Evolutionary conservation across 1,139 yeast genomes (phyloP).

Genomic region (Saccharomyces hybrid): DNA sequence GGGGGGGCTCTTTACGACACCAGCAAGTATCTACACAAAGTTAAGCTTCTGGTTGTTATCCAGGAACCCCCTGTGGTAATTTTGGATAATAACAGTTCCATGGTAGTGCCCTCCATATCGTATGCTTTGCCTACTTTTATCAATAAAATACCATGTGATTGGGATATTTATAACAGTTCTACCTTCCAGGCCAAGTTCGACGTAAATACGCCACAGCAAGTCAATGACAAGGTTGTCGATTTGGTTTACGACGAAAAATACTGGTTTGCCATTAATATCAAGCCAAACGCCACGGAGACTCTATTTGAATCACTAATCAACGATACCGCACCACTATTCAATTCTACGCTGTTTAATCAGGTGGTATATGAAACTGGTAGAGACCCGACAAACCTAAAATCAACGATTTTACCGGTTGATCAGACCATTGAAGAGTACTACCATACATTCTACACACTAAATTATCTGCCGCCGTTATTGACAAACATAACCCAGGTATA

Average conservation of each 20-base stretch:
- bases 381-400: slow-evolving; percentile 40
- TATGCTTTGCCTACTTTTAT: slow-evolving; percentile 13
- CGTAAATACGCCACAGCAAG: slow-evolving; percentile 30
- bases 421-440: slow-evolving; percentile 31
- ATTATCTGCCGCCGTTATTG: slow-evolving; percentile 22
- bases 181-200: slow-evolving; percentile 27
- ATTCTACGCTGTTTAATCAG: slow-evolving; percentile 26
- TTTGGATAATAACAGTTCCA: not conserved
- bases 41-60: slow-evolving; percentile 10
- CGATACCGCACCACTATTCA: slow-evolving; percentile 23
- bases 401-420: slow-evolving; percentile 38
- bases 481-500: slow-evolving; percentile 13
- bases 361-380: slow-evolving; percentile 46
- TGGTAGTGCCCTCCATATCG: slow-evolving; percentile 9
- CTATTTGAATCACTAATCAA: slow-evolving; percentile 33
- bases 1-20: slow-evolving; percentile 13
- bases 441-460: slow-evolving; percentile 24
- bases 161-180: slow-evolving; percentile 26
- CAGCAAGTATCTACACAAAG: slow-evolving; percentile 8
- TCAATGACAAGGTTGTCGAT: slow-evolving; percentile 34
- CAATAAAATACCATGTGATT: slow-evolving; percentile 16
- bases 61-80: slow-evolving; percentile 9
- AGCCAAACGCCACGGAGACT: slow-evolving; percentile 38
- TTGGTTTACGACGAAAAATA: slow-evolving; percentile 42
- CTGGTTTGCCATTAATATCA: slow-evolving; percentile 48